A percentile compares a stretch with the other conserved stretches of the same genome.
phyloP scores from a whole-genome alignment of 202 grass and related monocot species.

The Panicum virgatum region DNA sequence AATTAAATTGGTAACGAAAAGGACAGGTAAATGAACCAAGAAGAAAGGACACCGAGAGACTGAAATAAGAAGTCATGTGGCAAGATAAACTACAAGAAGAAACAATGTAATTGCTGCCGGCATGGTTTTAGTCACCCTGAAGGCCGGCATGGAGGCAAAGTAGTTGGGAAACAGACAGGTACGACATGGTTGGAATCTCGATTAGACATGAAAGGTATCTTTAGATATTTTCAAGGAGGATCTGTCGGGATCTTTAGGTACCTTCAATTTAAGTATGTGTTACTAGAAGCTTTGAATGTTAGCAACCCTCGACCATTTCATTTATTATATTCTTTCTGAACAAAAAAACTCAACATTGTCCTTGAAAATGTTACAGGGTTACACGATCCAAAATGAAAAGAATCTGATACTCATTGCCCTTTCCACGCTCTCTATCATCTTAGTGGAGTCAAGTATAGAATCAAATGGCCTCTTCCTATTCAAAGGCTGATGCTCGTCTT shows the following conservation, averaged over 20 bases:
- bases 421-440: no score
- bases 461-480: neutral
- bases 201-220: conserved; percentile 10
- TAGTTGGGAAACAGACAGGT: conserved; percentile 6
- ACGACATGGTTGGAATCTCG: neutral
- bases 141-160: neutral
- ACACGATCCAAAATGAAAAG: neutral
- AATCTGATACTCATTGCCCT: neutral
- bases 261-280: no score
- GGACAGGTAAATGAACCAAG: neutral
- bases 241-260: neutral
- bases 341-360: neutral
- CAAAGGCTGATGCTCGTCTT: neutral
- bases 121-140: neutral
- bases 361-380: neutral
- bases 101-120: neutral
- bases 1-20: neutral
- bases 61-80: neutral
- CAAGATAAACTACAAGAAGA: neutral
- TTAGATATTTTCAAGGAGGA: conserved; percentile 1
- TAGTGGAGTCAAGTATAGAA: neutral
- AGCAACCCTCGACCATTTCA: neutral
- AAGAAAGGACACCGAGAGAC: neutral
- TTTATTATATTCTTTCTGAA: neutral
- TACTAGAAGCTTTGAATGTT: neutral